phyloP scores from a whole-genome alignment of 352 stramenopile genomes.

The Pythium monospermum region DNA sequence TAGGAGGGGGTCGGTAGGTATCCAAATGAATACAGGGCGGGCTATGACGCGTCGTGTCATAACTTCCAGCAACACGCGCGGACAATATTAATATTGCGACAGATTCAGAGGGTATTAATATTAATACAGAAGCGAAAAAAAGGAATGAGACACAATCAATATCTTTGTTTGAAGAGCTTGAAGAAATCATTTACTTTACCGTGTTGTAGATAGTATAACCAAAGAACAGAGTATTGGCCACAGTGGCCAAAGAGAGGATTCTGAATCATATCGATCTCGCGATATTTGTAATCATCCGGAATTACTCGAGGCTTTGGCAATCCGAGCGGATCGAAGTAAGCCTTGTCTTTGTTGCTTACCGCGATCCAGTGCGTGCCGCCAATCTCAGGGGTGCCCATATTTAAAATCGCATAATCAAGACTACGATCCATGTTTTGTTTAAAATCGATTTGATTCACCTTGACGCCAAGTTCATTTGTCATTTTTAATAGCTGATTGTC shows the following conservation, averaged over 20 bases:
- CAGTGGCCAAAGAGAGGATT: constrained; percentile 15
- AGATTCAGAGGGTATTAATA: no score
- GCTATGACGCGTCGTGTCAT: no score
- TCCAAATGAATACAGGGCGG: no score
- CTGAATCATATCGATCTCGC: constrained; percentile 14
- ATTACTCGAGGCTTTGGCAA: constrained; percentile 10
- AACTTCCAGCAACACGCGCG: no score
- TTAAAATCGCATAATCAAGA: constrained; percentile 13
- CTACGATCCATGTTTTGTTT: constrained; percentile 11
- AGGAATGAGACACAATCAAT: constrained; percentile 14
- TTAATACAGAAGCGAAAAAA: constrained; percentile 8
- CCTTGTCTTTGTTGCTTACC: constrained; percentile 15
- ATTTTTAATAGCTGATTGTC: constrained; percentile 17
- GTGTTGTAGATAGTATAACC: constrained; percentile 19
- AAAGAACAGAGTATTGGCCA: constrained; percentile 15
- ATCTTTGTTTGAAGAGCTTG: constrained; percentile 19
- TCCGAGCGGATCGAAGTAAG: constrained; percentile 19
- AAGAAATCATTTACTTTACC: constrained; percentile 12
- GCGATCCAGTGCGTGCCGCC: constrained; percentile 14
- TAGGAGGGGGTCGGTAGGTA: no score
- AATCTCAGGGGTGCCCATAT: constrained; percentile 7
- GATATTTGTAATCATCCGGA: constrained; percentile 6
- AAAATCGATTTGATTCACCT: constrained; percentile 22
- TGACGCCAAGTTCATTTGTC: constrained; percentile 10
- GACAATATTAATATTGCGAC: no score